A percentile compares a stretch with the other conserved stretches of the same genome.
phyloP scores from a whole-genome alignment of 2,329 filamentous ascomycete species.

The Fusarium sp. region DNA sequence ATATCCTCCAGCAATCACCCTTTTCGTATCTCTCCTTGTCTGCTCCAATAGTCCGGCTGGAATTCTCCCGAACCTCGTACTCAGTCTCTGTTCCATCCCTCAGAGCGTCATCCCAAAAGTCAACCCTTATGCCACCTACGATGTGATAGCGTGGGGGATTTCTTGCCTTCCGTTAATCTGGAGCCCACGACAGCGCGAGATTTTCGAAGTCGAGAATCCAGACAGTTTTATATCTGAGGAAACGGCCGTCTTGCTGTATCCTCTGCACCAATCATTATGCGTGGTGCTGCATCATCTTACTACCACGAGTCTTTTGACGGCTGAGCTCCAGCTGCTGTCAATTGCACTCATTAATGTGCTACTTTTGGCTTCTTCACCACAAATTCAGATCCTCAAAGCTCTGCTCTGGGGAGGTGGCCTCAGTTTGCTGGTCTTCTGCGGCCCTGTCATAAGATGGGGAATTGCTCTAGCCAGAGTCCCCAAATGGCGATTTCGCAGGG shows the following conservation, averaged over 20 bases:
- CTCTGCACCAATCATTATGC: slow-evolving; percentile 83
- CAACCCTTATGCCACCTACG: slow-evolving; percentile 67
- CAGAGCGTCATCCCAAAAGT: slow-evolving; percentile 76
- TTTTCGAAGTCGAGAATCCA: slow-evolving; percentile 50
- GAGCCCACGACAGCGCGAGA: slow-evolving; percentile 33
- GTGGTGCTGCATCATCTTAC: slow-evolving; percentile 82
- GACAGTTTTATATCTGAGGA: slow-evolving; percentile 62
- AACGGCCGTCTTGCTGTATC: slow-evolving; percentile 76
- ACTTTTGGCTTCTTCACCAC: slow-evolving; percentile 81
- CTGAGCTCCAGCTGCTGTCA: slow-evolving; percentile 90
- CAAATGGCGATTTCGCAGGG: slow-evolving; percentile 85
- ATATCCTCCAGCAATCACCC: slow-evolving; percentile 82
- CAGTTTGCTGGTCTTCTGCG: slow-evolving; percentile 77
- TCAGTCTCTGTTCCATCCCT: slow-evolving; percentile 83
- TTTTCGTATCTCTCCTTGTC: slow-evolving; percentile 81
- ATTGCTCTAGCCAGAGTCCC: slow-evolving; percentile 89
- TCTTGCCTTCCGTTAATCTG: slow-evolving; percentile 74
- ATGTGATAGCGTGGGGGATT: slow-evolving; percentile 81
- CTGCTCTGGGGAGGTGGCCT: slow-evolving; percentile 89
- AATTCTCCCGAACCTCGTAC: slow-evolving; percentile 83
- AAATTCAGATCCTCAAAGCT: slow-evolving; percentile 85
- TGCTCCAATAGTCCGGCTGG: slow-evolving; percentile 69
- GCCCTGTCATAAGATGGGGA: slow-evolving; percentile 82
- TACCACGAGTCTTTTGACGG: slow-evolving; percentile 86
- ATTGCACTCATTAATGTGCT: slow-evolving; percentile 84